Percentiles rank a stretch among this genome's conserved stretches.
Evolutionary conservation across 148 eudicot species (phyloP).

Genomic region (Rheum nobile): DNA sequence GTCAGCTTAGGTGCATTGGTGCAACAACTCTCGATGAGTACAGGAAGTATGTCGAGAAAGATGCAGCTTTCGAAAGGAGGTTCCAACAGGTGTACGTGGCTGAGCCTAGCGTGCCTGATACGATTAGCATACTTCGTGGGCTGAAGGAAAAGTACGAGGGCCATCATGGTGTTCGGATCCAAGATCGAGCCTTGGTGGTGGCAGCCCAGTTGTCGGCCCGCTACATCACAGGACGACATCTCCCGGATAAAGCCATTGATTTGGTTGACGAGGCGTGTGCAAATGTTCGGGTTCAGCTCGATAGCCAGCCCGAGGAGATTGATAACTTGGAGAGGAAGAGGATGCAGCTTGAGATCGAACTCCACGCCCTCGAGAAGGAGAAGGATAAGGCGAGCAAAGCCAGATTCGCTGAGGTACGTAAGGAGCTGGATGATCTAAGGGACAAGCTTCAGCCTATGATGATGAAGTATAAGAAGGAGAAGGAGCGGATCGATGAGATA

Average conservation of each 20-base stretch:
- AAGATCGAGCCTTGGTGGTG: slow-evolving; percentile 60
- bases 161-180: slow-evolving; percentile 41
- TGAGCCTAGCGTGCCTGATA: slow-evolving; percentile 15
- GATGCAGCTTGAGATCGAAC: slow-evolving; percentile 72
- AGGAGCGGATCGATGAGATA: slow-evolving; percentile 70
- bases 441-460: slow-evolving; percentile 74
- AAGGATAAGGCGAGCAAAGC: slow-evolving; percentile 86
- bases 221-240: slow-evolving; percentile 71
- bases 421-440: slow-evolving; percentile 68
- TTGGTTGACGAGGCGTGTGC: slow-evolving; percentile 88
- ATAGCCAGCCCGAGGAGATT: slow-evolving; percentile 92
- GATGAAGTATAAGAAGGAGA: slow-evolving; percentile 77
- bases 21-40: slow-evolving; percentile 21
- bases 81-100: slow-evolving; percentile 23
- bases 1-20: slow-evolving; percentile 19
- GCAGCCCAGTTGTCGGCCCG: slow-evolving; percentile 70
- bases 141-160: slow-evolving; percentile 7
- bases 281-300: slow-evolving; percentile 78
- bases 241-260: slow-evolving; percentile 86
- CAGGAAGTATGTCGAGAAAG: slow-evolving; percentile 20
- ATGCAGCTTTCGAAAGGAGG: slow-evolving; percentile 19
- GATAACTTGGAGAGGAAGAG: slow-evolving; percentile 85
- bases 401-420: slow-evolving; percentile 55
- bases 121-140: slow-evolving; percentile 13
- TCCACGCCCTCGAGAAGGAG: slow-evolving; percentile 79